Base-by-base conservation (phyloP, 2,329 filamentous ascomycete genomes). In the Cladosporium sp. region DNA sequence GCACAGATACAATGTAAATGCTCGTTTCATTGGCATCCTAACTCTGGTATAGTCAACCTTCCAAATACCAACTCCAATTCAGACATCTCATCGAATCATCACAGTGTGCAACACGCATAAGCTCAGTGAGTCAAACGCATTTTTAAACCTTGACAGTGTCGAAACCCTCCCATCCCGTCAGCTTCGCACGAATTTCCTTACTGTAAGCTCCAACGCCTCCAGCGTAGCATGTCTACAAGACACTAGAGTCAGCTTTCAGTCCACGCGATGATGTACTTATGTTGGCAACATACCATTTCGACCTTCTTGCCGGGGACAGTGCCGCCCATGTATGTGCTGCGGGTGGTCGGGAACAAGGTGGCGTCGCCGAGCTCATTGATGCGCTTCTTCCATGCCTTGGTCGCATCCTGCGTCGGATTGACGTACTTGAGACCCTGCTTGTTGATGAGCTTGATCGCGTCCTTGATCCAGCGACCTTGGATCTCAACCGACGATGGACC, bases 401-500 rank as follows among this genome's bases (percentile, higher is more conserved):
- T 58, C 14, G 63, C 63, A 32, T 62, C 59, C 9, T 63, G 56
- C 13, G 62, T 67, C 2, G 65, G 56, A 22, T 66, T 58, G 58
- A 66, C 59, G 54, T 61, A 66, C 46, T 63, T 64, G 55, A 64
- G 28, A 13, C 55, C 56, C 43, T 63, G 56, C 9, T 53, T 50
- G 43, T 60, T 54, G 46, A 63, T 56, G 38, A 59, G 55, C 49
- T 59, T 61, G 40, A 66, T 61, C 11, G 59, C 62, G 13, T 64
- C 58, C 18, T 57, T 53, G 48, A 67, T 64, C 71, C 71, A 74
- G 38, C 71, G 65, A 10, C 65, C 71, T 54, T 75, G 72, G 3
- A 69, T 65, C 51, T 74, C 71, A 18, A 72, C 62, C 35, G 69
- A 71, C 3, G 66, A 70, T 8, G 72, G 72, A 0, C 72, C 72